Evolutionary conservation across 2,329 filamentous ascomycete species (phyloP), one percentile per base, ranked within the genome.

Genomic region (Fusarium papillatum): DNA sequence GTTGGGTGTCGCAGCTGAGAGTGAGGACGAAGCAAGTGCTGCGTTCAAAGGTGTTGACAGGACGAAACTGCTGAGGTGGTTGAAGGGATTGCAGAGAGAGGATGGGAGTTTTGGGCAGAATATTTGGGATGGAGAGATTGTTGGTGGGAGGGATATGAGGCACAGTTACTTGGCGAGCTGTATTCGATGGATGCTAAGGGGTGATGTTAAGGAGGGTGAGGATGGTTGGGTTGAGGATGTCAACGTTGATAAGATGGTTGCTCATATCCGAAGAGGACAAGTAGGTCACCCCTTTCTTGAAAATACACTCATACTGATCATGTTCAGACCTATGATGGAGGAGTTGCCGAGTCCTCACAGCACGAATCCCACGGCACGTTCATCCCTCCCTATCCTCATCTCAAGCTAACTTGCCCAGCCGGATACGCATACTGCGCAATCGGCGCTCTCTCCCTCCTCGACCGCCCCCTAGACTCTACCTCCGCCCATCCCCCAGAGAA

Each of bases 81-180:
- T 99, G 75, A 88, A 86, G 67, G 89, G 83, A 64, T 84, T 98
- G 83, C 97, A 99, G 86, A 90, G 95, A 31, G 84, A 86, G 0
- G 95, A 98, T 82, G 97, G 97, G 3, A 97, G 95, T 79, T 98
- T 99, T 82, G 97, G 96, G 0, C 96, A 99, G 84, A 90, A 95
- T 1, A 81, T 96, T 4, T 90, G 91, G 77, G 82, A 86, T 16
- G 87, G 87, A 81, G 76, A 84, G 80, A 80, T 96, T n/a, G 90
- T 92, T 41, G 96, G 96, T 0, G 95, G 95, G 0, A 90, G 91
- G 67, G 97, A 99, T 84, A 93, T 95, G 85, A 89, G 97, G 68
- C 96, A 96, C 82, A 97, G 95, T 78, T 98, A 97, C 83, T 92
- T 95, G 80, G 96, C 95, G 5, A 91, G 94, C 22, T 92, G 92